A percentile compares a stretch with the other conserved stretches of the same genome.
phyloP scores from a whole-genome alignment of 306 rosid species.

The Cercis canadensis region DNA sequence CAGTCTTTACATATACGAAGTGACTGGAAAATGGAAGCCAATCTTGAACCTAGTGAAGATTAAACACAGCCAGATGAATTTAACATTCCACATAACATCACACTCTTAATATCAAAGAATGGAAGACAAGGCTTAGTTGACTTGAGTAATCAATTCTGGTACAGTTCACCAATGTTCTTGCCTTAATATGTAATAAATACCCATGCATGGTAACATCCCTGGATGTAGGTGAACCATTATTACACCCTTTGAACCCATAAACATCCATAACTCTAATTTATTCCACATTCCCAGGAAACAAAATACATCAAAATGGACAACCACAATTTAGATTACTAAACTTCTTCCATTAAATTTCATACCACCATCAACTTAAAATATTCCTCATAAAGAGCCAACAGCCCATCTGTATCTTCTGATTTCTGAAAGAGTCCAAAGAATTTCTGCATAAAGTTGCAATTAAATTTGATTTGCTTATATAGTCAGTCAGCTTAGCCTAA shows the following conservation, averaged over 20 bases:
- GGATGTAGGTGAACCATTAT: conserved; percentile 12
- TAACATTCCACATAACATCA: conserved; percentile 20
- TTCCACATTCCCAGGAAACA: conserved; percentile 9
- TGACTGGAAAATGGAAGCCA: conserved; percentile 19
- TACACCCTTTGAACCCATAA: conserved; percentile 9
- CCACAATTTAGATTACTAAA: conserved; percentile 7
- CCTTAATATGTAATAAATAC: conserved; percentile 12
- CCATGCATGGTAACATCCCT: conserved; percentile 20
- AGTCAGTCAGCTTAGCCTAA: conserved; percentile 1
- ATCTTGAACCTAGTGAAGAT: conserved; percentile 21
- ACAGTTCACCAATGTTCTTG: conserved; percentile 15
- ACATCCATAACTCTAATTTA: conserved; percentile 27
- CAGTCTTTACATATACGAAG: conserved; percentile 8
- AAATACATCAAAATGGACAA: conserved; percentile 17
- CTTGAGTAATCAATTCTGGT: conserved; percentile 11
- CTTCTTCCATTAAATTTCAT: conserved; percentile 19
- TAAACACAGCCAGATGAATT: conserved; percentile 13
- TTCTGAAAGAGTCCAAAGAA: conserved; percentile 3
- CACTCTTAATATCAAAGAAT: conserved; percentile 11
- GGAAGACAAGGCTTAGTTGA: conserved; percentile 29
- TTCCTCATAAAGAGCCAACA: conserved; percentile 6
- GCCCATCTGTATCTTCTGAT: conserved; percentile 10
- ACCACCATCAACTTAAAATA: not conserved
- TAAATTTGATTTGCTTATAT: conserved; percentile 26
- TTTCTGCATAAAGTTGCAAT: conserved; percentile 6